Percentiles rank a stretch among this genome's conserved stretches.
Conservation (phyloP, 352 stramenopile species). For the Globisporangium irregulare region DNA sequence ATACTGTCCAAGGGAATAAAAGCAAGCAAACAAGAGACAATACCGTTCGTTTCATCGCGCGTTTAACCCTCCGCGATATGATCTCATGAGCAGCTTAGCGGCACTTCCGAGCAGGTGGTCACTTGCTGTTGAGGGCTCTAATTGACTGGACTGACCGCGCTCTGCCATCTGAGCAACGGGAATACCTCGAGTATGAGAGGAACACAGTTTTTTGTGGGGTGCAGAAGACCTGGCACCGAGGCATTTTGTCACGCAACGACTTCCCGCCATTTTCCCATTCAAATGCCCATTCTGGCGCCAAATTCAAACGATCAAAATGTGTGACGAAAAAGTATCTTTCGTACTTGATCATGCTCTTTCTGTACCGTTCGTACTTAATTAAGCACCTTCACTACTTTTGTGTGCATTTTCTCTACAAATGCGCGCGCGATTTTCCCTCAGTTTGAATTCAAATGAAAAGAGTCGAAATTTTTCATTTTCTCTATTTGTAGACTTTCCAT, state of each 20-base stretch:
- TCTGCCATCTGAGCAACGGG: neutral
- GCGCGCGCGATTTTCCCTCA: neutral
- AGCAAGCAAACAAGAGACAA: neutral
- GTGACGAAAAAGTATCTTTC: constrained; percentile 5
- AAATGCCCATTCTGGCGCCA: neutral
- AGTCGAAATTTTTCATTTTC: constrained; percentile 1
- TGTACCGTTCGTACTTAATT: neutral
- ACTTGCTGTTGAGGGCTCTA: neutral
- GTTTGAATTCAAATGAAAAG: constrained; percentile 15
- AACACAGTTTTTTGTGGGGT: neutral
- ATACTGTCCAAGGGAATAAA: neutral
- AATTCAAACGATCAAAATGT: constrained; percentile 6
- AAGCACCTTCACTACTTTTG: neutral
- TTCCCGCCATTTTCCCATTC: neutral
- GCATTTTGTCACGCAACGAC: neutral
- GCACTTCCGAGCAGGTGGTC: neutral
- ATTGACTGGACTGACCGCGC: neutral
- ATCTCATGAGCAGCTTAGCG: neutral
- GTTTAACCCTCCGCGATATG: neutral
- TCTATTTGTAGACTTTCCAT: constrained; percentile 6
- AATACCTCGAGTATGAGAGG: neutral
- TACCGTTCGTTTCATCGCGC: neutral
- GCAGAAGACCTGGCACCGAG: neutral
- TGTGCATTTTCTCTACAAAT: constrained; percentile 1
- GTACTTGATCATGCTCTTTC: neutral